Evolutionary conservation across 2,329 filamentous ascomycete genomes (phyloP), one percentile per base, ranked within the genome.

Genomic region (Phyllosticta paracitricarpa): DNA sequence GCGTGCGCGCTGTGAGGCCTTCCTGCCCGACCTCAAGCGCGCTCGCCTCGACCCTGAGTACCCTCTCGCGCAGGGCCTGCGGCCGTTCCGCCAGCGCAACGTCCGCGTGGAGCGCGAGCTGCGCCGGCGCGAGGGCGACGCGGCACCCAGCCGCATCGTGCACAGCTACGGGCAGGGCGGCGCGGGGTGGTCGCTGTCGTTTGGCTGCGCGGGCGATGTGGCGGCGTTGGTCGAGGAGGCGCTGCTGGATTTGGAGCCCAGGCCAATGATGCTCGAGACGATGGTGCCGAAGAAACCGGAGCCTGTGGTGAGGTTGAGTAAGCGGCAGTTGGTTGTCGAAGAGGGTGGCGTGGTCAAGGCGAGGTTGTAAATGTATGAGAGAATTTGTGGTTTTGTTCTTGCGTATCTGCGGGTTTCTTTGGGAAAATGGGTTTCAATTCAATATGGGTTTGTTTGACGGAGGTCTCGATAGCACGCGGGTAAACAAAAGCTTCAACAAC

Each of bases 141-240:
- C n/a, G 19, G 28, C 28, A n/a, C 62, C 66, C 17, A 71, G 69
- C 56, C 64, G 70, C n/a, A 75, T 78, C 54, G 70, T 79, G 2
- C 77, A 79, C 59, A 73, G 71, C 1, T 79, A 79, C 63, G 77
- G 77, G 1, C 77, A 79, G 56, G 76, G 76, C 4, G 77, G 75
- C 4, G 72, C 75, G 2, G 77, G 77, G 4, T 79, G 77, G 77
- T 74, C 68, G 55, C 61, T 77, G 61, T 72, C 71, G 0, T 77
- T 77, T 63, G 75, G 75, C 1, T 76, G 74, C 59, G 75, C 75
- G 10, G 66, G 66, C 24, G 75, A 77, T 54, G 72, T 76, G 19
- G 65, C 63, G 12, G 62, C 57, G 53, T 64, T 77, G 54, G 69
- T 77, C 7, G 71, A 75, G 17, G 73, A 76, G 61, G 69, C 71